Evolutionary conservation across 768 basidiomycete genomes (phyloP).

Genomic region (Lactarius hengduanensis): DNA sequence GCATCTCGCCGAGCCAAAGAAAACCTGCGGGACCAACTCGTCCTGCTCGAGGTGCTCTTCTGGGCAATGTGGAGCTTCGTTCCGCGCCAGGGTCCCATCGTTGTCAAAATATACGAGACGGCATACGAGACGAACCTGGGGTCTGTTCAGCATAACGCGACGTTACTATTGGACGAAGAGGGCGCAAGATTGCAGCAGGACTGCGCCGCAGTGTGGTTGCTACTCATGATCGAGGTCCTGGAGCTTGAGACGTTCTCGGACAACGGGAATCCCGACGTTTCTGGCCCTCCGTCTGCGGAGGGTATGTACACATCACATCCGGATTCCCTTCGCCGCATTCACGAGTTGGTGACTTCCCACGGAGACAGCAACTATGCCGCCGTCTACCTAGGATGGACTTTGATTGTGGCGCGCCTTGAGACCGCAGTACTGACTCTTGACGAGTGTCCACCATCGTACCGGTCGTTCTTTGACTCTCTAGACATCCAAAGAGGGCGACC

Average conservation of each 20-base stretch:
- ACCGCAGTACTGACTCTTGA: conserved; percentile 45
- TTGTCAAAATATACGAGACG: conserved; percentile 60
- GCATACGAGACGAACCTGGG: conserved; percentile 68
- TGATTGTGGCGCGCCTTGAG: conserved; percentile 66
- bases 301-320: conserved; percentile 62
- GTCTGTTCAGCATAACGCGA: conserved; percentile 56
- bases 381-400: conserved; percentile 82
- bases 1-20: conserved; percentile 74
- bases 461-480: conserved; percentile 53
- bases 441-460: conserved; percentile 55
- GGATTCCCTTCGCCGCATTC: conserved; percentile 59
- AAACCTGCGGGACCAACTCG: conserved; percentile 72
- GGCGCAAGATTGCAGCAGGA: conserved; percentile 65
- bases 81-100: conserved; percentile 60
- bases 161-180: conserved; percentile 72
- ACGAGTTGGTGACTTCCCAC: conserved; percentile 61
- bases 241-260: conserved; percentile 73
- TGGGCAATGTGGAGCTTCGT: conserved; percentile 83
- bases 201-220: conserved; percentile 70
- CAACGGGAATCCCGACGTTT: conserved; percentile 49
- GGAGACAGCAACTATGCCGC: conserved; percentile 63
- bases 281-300: conserved; percentile 46
- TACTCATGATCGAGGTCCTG: conserved; percentile 74
- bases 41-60: conserved; percentile 82
- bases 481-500: conserved; percentile 41